Evolutionary conservation across 2,329 filamentous ascomycete species (phyloP), one percentile per base, ranked within the genome.

Genomic region (Hypoxylon sp.): DNA sequence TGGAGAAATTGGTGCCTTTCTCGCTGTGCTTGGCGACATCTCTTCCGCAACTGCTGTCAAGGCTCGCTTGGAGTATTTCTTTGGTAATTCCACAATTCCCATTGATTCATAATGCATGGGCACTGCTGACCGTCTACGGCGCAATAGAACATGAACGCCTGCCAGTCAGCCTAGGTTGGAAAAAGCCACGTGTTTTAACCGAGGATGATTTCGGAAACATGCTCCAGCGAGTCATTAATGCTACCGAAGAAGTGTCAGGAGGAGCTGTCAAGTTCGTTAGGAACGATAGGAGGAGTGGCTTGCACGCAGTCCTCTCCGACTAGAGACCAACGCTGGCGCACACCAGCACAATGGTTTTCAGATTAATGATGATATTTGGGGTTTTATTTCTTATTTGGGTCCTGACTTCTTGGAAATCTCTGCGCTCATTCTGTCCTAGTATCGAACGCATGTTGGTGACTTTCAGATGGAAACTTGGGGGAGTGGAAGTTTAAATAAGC

Each of bases 181-280:
- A 25, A 25, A 35, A 51, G 49, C 49, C 30, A 20, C 2, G 49
- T 11, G 49, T 51, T 8, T 22, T 51, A 13, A n/a, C 49, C 11
- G 17, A 51, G 30, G 8, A 27, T 10, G 27, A 35, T 35, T 51
- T 51, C 6, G 7, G 3, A 14, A 5, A 51, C 7, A 51, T 35
- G n/a, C 49, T 51, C 30, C 49, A 51, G 49, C 25, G 49, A 51
- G 49, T 51, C n/a, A 35, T 35, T 7, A 35, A 51, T 51, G 49
- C 49, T 33, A 51, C 30, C 8, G 30, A 51, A 17, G n/a, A 51
- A 17, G 49, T 51, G 1, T 51, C 14, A 20, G 49, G 27, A n/a
- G 49, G 30, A 20, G 49, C 49, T 5, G 27, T 51, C 27, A 35
- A 51, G 17, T 20, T 35, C 8, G 13, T 3, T 2, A 33, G 25